Base-by-base conservation (phyloP, 2,329 filamentous ascomycete species). In the Colletotrichum endophyticum region DNA sequence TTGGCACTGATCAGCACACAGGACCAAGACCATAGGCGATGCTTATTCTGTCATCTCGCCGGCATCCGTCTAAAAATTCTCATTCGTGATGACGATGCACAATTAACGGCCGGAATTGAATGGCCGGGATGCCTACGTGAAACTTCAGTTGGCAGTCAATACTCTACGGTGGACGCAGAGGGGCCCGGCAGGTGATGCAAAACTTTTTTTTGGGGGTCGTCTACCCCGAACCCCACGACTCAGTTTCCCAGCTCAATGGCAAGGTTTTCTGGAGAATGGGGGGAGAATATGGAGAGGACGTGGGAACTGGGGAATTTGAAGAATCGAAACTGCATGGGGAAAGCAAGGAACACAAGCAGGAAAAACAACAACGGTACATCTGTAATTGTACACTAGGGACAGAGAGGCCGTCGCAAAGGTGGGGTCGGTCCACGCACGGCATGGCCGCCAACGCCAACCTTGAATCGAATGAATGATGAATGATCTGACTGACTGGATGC, bases 221-320 rank as follows among this genome's bases (percentile, higher is more conserved):
- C 56, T 44, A 28, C 30, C 49, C 22, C 53, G 30, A 63, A 70
- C 72, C 72, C 67, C 64, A 34, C 67, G 67, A 71, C 67, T 74
- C 67, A 68, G 32, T 49, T 25, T 57, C 57, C 72, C 72, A 36
- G 27, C 19, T 57, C 28, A 34, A 39, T 44, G 67, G 28, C 72
- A 71, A 74, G 72, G 72, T 74, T 74, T 74, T 74, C 72, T 66
- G 72, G 71, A 70, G 71, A 73, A 72, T 30, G 27, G 53, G 72
- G 44, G 59, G 59, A 32, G 59, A 64, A 57, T 44, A 70, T 66
- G 72, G 72, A 66, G 72, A 74, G 59, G 32, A 32, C 62, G 70
- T 16, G 70, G 70, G 28, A 36, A 72, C 49, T 53, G 30, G 16
- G 44, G 44, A 53, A 53, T 53, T 53, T 53, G 44, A 13, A 53